A percentile compares a stretch with the other conserved stretches of the same genome.
These are phyloP conservation scores for Marchantia paleacea DNA, from an alignment of 225 moss, liverwort and hornwort species.

Conservation along the genomic window DNA sequence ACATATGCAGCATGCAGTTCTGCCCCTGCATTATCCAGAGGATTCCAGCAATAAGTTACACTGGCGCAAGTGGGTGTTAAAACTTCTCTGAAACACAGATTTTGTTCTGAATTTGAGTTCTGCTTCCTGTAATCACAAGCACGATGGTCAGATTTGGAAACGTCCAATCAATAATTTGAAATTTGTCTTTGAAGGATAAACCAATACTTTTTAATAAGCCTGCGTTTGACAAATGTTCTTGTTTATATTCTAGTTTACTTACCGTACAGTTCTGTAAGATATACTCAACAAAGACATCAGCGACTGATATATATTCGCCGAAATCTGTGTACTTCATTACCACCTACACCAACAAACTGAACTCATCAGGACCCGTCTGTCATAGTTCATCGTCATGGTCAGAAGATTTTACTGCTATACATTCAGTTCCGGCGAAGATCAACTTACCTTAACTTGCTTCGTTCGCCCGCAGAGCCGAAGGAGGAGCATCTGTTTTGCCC, in stretches of 20 bases:
- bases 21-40: slow-evolving; percentile 59
- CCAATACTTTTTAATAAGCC: neutral
- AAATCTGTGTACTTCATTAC: slow-evolving; percentile 75
- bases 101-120: slow-evolving; percentile 32
- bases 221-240: neutral
- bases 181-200: neutral
- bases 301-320: slow-evolving; percentile 74
- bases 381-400: too few species aligned
- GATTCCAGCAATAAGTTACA: slow-evolving; percentile 27
- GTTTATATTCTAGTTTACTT: slow-evolving; percentile 20
- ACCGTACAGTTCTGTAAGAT: slow-evolving; percentile 86
- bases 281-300: slow-evolving; percentile 93
- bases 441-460: neutral
- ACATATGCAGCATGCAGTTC: slow-evolving; percentile 75
- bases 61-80: slow-evolving; percentile 74
- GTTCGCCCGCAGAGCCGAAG: slow-evolving; percentile 28
- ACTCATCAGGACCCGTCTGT: too few species aligned
- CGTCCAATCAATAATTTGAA: neutral
- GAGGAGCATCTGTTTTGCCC: slow-evolving; percentile 62
- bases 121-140: slow-evolving; percentile 59
- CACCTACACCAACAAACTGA: slow-evolving; percentile 48
- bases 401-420: neutral
- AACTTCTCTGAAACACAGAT: neutral
- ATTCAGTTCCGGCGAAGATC: neutral
- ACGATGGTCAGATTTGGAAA: neutral